phyloP scores from a whole-genome alignment of 1,139 yeast genomes.

The Zygosaccharomyces pseudobailii region DNA sequence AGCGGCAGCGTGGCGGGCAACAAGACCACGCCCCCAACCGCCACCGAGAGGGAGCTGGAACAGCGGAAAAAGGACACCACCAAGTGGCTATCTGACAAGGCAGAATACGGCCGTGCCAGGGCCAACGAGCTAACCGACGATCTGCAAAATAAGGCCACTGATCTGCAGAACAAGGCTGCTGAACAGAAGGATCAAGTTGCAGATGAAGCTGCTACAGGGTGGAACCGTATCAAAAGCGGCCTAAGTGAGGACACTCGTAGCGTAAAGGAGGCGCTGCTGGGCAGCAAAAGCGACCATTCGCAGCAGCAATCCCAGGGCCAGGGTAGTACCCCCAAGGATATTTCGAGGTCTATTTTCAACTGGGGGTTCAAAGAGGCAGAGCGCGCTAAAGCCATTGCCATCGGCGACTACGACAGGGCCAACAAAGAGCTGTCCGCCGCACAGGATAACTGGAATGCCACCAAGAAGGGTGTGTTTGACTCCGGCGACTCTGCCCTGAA shows the following conservation, averaged over 20 bases:
- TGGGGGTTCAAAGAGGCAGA: slow-evolving; percentile 34
- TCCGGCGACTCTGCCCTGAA: slow-evolving; percentile 20
- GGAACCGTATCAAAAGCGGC: slow-evolving; percentile 20
- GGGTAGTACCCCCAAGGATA: slow-evolving; percentile 16
- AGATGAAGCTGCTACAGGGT: slow-evolving; percentile 14
- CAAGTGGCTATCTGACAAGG: slow-evolving; percentile 18
- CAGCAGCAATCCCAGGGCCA: neutral
- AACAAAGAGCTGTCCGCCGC: slow-evolving; percentile 24
- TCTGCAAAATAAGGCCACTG: slow-evolving; percentile 13
- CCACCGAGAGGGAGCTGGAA: slow-evolving; percentile 8
- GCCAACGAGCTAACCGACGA: slow-evolving; percentile 13
- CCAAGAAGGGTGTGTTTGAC: slow-evolving; percentile 20
- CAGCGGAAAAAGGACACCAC: slow-evolving; percentile 12
- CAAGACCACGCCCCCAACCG: neutral
- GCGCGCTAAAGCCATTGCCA: slow-evolving; percentile 29
- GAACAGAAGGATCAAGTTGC: slow-evolving; percentile 12
- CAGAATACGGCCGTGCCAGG: slow-evolving; percentile 11
- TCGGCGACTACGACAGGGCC: slow-evolving; percentile 29
- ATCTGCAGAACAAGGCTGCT: slow-evolving; percentile 12
- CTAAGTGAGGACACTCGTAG: slow-evolving; percentile 19
- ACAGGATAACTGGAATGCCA: slow-evolving; percentile 14
- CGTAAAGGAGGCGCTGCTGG: slow-evolving; percentile 17
- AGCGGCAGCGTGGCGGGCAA: neutral
- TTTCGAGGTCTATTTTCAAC: slow-evolving; percentile 27
- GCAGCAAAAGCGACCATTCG: neutral